These are phyloP conservation scores for Rhinocladiella similis DNA, from an alignment of 2,329 filamentous ascomycete genomes.

Conservation along the genomic window DNA sequence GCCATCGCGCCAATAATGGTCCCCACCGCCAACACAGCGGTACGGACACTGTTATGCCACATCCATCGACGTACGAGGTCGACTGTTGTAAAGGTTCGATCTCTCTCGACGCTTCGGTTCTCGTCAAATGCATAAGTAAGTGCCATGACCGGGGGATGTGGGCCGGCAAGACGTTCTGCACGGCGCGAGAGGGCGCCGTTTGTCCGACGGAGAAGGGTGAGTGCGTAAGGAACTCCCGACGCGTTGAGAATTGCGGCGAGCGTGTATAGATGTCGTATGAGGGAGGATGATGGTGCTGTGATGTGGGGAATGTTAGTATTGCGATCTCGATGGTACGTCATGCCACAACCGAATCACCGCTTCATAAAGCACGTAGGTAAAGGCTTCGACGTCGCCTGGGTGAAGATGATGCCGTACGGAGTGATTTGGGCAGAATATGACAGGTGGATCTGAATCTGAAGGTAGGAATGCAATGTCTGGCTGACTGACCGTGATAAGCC, in stretches of 20 bases:
- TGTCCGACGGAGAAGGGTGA: conserved; percentile 22
- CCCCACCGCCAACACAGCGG: conserved; percentile 15
- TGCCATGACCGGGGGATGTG: conserved; percentile 3
- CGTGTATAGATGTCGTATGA: conserved; percentile 15
- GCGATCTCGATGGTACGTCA: too few species aligned
- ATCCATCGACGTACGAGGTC: conserved; percentile 16
- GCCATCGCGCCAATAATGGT: conserved; percentile 14
- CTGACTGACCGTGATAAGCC: conserved; percentile 12
- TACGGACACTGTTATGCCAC: conserved; percentile 22
- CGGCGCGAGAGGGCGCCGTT: conserved; percentile 21
- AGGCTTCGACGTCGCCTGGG: too few species aligned
- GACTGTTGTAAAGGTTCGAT: conserved; percentile 7
- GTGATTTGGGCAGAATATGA: too few species aligned
- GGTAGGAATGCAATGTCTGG: not conserved
- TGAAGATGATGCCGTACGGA: too few species aligned
- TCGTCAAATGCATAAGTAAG: conserved; percentile 23
- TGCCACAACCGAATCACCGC: too few species aligned
- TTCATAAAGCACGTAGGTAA: too few species aligned
- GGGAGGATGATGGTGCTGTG: not conserved
- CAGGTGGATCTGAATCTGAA: too few species aligned
- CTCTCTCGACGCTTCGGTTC: conserved; percentile 15
- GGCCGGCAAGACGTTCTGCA: conserved; percentile 14
- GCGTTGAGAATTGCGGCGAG: conserved; percentile 15
- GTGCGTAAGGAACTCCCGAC: conserved; percentile 22
- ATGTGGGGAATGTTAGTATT: not conserved